Base-by-base conservation (phyloP, 306 rosid species). In the Vicia sativa region DNA sequence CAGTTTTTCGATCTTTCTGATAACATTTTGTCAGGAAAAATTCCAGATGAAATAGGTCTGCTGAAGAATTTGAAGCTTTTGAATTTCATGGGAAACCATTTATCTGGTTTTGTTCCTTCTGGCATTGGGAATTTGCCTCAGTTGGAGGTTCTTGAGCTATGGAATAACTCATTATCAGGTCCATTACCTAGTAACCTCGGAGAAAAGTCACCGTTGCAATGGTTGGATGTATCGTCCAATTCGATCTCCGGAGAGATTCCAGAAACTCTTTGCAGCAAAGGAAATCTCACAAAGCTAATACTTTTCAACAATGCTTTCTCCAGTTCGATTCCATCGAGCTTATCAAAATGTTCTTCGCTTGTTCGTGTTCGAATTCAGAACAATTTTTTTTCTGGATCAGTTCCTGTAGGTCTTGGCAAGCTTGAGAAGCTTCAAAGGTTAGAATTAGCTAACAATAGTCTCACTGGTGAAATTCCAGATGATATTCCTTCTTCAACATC, bases 221-320 rank as follows among this genome's bases (percentile, higher is more conserved):
- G 95, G 99, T 70, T 93, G 82, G 97, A 93, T 78, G 78, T 93
- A 23, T 93, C 99, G 13, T 90, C 99, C 83, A 93, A 93, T 75
- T 82, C 87, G 10, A 68, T 93, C 56, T 75, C 89, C 15, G 96
- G 99, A 23, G 81, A 82, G 44, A 87, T 93, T 90, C 99, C 97
- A 61, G 35, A 77, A 45, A 72, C 84, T 16, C 74, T 93, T 74
- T 93, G 97, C 86, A 83, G 73, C 45, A 66, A 71, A 12, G 96
- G 97, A 39, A 86, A 87, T 74, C 97, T 93, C 52, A 90, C 96
- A 72, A 93, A 93, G 86, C 99, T 93, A 34, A 93, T 90, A 57
- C 96, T 93, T 49, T 93, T 93, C 89, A 93, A 82, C 84, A 93
- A 93, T 72, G 89, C 75, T 54, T 87, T 93, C 76, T 73, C 89